Evolutionary conservation across 495 filamentous ascomycete genomes (phyloP).

Genomic region (Daldinia vernicosa): DNA sequence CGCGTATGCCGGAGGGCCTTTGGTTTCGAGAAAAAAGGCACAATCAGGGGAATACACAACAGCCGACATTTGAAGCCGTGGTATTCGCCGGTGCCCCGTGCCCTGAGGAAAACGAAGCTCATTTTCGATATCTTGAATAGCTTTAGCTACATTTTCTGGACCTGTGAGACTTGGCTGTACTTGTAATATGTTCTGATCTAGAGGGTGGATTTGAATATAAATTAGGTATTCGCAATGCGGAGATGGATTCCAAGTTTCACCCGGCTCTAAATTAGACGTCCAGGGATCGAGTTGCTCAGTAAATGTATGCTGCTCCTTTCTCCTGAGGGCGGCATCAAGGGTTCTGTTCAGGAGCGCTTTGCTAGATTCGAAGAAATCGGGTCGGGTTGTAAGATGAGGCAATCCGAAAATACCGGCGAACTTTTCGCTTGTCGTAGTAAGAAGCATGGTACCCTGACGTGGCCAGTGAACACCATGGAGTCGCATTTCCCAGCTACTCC

Average conservation of each 20-base stretch:
- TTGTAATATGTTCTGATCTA: constrained; percentile 55
- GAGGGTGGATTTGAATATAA: constrained; percentile 82
- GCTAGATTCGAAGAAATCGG: constrained; percentile 71
- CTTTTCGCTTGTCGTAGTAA: constrained; percentile 91
- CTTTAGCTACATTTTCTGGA: constrained; percentile 47
- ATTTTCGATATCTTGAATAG: constrained; percentile 76
- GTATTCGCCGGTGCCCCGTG: constrained; percentile 71
- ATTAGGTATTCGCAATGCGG: constrained; percentile 90
- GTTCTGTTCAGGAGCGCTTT: constrained; percentile 75
- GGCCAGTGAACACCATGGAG: constrained; percentile 87
- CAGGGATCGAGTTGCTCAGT: constrained; percentile 61
- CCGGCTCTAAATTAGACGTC: constrained; percentile 67
- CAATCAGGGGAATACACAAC: constrained; percentile 94
- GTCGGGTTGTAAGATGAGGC: constrained; percentile 79
- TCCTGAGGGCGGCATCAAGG: constrained; percentile 70
- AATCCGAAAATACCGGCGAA: constrained; percentile 88
- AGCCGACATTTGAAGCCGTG: constrained; percentile 80
- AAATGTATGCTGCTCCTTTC: constrained; percentile 61
- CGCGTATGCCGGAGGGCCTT: constrained; percentile 77
- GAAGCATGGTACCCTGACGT: constrained; percentile 73
- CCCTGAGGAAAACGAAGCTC: constrained; percentile 89
- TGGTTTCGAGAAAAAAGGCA: constrained; percentile 87
- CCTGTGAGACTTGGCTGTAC: constrained; percentile 40
- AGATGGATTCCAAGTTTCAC: constrained; percentile 64
- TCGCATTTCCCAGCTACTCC: constrained; percentile 76